A percentile compares a stretch with the other conserved stretches of the same genome.
Evolutionary conservation across 148 eudicot species (phyloP).

Genomic region (Cornus florida): DNA sequence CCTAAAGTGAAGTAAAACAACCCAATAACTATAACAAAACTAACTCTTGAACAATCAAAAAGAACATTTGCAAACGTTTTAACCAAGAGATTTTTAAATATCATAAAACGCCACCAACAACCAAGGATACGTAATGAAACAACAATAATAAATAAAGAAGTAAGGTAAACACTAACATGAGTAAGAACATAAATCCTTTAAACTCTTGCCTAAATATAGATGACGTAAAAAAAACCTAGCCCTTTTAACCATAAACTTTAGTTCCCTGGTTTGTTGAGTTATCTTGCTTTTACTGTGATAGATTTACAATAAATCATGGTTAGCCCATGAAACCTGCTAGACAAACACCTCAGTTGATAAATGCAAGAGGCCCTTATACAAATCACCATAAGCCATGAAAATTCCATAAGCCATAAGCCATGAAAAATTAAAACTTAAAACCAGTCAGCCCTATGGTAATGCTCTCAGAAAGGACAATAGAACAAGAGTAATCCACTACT

Average conservation of each 20-base stretch:
- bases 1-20: slow-evolving; percentile 5
- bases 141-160: neutral
- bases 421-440: neutral
- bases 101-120: neutral
- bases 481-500: slow-evolving; percentile 1
- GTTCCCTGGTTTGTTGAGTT: neutral
- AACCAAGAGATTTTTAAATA: neutral
- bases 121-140: neutral
- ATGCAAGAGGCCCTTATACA: too few species aligned
- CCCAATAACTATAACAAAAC: neutral
- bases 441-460: too few species aligned
- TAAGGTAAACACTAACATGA: neutral
- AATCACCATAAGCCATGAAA: neutral
- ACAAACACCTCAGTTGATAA: neutral
- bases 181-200: neutral
- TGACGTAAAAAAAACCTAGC: neutral
- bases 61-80: neutral
- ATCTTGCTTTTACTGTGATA: neutral
- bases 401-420: neutral
- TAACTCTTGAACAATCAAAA: neutral
- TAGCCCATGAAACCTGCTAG: neutral
- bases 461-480: neutral
- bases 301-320: neutral
- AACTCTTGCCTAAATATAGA: neutral
- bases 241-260: neutral